Evolutionary conservation across 306 rosid genomes (phyloP).

Genomic region (Gillenia trifoliata): DNA sequence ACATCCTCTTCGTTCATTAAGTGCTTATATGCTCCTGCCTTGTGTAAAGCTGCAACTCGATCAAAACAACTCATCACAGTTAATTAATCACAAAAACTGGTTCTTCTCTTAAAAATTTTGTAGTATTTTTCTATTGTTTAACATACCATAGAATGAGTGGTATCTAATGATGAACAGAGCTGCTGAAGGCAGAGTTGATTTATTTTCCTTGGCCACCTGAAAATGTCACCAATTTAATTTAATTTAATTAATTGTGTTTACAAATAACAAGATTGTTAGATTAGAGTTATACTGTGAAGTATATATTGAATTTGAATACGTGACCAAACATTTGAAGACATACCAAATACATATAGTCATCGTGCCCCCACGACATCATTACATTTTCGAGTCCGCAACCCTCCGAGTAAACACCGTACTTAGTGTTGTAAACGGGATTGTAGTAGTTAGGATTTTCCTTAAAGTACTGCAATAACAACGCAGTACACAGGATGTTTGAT

Average conservation of each 20-base stretch:
- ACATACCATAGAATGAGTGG: constrained; percentile 78
- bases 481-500: not conserved
- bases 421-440: constrained; percentile 53
- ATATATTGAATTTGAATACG: not conserved
- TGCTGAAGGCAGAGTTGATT: constrained; percentile 69
- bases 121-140: not conserved
- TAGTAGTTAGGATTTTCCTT: constrained; percentile 53
- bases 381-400: constrained; percentile 73
- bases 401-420: constrained; percentile 58
- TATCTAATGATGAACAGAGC: constrained; percentile 79
- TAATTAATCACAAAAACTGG: not conserved
- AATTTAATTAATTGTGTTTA: not conserved
- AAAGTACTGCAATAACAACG: constrained; percentile 42
- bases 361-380: constrained; percentile 93
- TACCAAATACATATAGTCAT: constrained; percentile 87
- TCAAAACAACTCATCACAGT: not conserved
- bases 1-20: constrained; percentile 71
- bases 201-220: constrained; percentile 72
- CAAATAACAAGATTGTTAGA: not conserved
- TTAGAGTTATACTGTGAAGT: not conserved
- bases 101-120: not conserved
- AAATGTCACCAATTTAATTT: not conserved
- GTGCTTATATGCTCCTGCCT: constrained; percentile 59
- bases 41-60: constrained; percentile 58
- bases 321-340: not conserved